Conservation (phyloP, 768 basidiomycete genomes). For the Suillus tomentosus region DNA sequence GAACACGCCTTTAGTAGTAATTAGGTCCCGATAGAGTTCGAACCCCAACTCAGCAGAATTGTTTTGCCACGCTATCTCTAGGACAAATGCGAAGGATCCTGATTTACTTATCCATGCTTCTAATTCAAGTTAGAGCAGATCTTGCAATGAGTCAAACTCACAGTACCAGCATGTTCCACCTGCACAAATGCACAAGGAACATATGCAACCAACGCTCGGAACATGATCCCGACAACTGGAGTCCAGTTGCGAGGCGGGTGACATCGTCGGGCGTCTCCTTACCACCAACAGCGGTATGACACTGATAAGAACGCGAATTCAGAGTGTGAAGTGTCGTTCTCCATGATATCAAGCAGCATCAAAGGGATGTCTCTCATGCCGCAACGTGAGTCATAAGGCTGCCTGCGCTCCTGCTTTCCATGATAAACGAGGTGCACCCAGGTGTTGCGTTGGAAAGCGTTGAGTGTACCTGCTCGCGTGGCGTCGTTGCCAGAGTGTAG, state of each 20-base stretch:
- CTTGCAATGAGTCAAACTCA: no score
- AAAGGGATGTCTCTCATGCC: background rate
- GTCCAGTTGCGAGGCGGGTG: background rate
- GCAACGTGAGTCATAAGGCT: background rate
- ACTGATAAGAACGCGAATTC: background rate
- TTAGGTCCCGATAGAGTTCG: no score
- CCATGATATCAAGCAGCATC: background rate
- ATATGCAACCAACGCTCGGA: no score
- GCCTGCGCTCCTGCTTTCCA: background rate
- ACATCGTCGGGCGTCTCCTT: background rate
- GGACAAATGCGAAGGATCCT: no score
- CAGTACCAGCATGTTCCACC: no score
- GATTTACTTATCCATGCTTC: no score
- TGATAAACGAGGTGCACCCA: conserved; percentile 36
- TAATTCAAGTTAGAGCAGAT: no score
- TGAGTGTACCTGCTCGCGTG: conserved; percentile 10
- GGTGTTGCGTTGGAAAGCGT: conserved; percentile 18
- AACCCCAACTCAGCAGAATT: no score
- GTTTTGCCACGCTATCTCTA: no score
- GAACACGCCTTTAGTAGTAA: no score
- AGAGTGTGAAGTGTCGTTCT: background rate
- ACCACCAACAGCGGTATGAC: background rate
- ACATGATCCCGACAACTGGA: background rate
- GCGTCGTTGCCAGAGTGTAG: background rate
- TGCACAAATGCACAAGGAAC: no score